Evolutionary conservation across 345 rosid genomes (phyloP).

Genomic region (Citrus unshiu): DNA sequence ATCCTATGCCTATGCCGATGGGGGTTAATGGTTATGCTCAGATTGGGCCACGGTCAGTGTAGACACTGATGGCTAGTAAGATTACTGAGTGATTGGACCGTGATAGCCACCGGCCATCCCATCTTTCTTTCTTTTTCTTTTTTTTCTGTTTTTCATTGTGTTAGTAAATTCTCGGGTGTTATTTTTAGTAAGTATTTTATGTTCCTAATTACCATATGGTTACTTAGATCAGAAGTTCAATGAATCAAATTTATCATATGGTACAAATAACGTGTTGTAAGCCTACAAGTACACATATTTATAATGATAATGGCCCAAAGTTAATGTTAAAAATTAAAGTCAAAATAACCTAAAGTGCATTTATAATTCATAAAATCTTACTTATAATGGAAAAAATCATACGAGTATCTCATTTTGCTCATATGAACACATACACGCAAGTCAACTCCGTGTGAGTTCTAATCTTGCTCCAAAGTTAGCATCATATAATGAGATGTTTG

Average conservation of each 20-base stretch:
- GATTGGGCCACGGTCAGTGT: conserved; percentile 6
- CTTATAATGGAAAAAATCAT: background rate
- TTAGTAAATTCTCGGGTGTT: too few relatives aligned
- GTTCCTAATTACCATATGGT: background rate
- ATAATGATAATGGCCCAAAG: too few relatives aligned
- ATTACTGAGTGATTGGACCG: conserved; percentile 23
- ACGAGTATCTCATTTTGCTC: background rate
- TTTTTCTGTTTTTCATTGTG: too few relatives aligned
- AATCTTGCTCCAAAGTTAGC: background rate
- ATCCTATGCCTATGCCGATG: background rate
- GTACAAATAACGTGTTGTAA: background rate
- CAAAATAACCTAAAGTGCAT: too few relatives aligned
- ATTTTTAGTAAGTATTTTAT: background rate
- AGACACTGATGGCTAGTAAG: background rate
- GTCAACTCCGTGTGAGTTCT: too few relatives aligned
- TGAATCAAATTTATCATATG: background rate
- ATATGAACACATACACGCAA: background rate
- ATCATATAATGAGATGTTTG: background rate
- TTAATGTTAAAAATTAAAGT: too few relatives aligned
- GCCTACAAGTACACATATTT: background rate
- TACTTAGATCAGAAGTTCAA: background rate
- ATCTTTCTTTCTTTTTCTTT: background rate
- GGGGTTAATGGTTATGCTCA: background rate
- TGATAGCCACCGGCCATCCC: conserved; percentile 13
- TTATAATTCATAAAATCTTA: background rate